Percentiles rank a stretch among this genome's conserved stretches.
phyloP scores from a whole-genome alignment of 495 filamentous ascomycete species.

The Penicillium canescens region DNA sequence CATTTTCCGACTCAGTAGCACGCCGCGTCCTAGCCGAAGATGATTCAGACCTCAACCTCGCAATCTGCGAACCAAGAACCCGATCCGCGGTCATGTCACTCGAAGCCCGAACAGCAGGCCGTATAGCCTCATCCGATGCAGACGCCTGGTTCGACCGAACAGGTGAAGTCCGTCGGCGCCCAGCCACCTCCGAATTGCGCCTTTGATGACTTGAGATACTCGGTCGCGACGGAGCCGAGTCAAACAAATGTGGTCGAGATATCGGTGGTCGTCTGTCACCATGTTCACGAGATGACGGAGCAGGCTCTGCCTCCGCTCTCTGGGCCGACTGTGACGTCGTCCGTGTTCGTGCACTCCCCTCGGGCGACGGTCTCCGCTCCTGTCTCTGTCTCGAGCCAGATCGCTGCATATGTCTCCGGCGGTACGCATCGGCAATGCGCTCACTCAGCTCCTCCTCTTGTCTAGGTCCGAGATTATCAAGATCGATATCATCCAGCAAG shows the following conservation, averaged over 20 bases:
- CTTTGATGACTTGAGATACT: constrained; percentile 38
- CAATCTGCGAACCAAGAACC: constrained; percentile 28
- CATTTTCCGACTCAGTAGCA: constrained; percentile 38
- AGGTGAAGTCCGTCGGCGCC: constrained; percentile 39
- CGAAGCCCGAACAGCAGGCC: constrained; percentile 39
- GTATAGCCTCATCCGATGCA: constrained; percentile 37
- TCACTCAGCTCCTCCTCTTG: constrained; percentile 87
- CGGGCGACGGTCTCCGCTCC: constrained; percentile 24
- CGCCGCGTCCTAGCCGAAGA: constrained; percentile 32
- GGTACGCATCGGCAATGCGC: constrained; percentile 83
- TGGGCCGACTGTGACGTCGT: constrained; percentile 38
- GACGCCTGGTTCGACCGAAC: constrained; percentile 33
- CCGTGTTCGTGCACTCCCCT: constrained; percentile 26
- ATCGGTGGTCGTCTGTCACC: constrained; percentile 47
- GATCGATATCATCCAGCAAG: constrained; percentile 78
- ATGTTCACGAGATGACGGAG: constrained; percentile 12
- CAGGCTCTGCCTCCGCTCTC: constrained; percentile 13
- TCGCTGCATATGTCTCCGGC: constrained; percentile 60
- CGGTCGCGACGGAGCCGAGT: constrained; percentile 38
- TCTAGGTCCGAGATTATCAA: constrained; percentile 72
- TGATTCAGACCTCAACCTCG: constrained; percentile 25
- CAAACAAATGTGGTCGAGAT: constrained; percentile 57
- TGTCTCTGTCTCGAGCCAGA: constrained; percentile 31
- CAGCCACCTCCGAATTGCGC: constrained; percentile 49
- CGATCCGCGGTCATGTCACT: constrained; percentile 45